Evolutionary conservation across 345 rosid species (phyloP), one percentile per base, ranked within the genome.

Genomic region (Bruguiera gymnorhiza): DNA sequence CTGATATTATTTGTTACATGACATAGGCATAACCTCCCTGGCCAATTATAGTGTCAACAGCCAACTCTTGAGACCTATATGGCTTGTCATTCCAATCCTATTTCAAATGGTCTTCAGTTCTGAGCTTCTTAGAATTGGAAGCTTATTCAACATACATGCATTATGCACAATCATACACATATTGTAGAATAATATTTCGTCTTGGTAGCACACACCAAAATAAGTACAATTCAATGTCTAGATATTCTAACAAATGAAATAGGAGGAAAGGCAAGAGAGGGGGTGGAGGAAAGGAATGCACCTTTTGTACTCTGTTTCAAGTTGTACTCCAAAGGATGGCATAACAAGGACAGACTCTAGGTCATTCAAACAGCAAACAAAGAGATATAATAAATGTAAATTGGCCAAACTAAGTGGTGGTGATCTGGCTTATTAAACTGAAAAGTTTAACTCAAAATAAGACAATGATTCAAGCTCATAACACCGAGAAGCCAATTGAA

Each of bases 301-400:
- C 98, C 96, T 88, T 52, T 69, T 18, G 85, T 86, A 87, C 65
- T 86, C 88, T 50, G 96, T 91, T 79, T 89, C 92, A 36, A 91
- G 90, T 78, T 89, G 97, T 76, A 91, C 83, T 62, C 92, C 97
- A 70, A 89, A 87, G 70, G 85, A 75, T 66, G 97, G 91, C 83
- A 91, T 82, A 74, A 88, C 79, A 63, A 86, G 74, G 55, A 93
- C 92, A 73, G 94, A 86, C 70, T 91, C 98, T 93, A 87, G 67
- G 73, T 57, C 71, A 60, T 67, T 80, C 81, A 70, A 73, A 56
- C 30, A 79, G 16, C 69, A 54, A 68, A 70, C 6, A 8, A 70
- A 60, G 68, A 56, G 69, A 69, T 68, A 48, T 23, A 27, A 21
- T 52, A 36, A 21, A 61, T 29, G 68, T 0, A 77, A n/a, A 26